Evolutionary conservation across 2,329 filamentous ascomycete species (phyloP).

Genomic region (Cercospora brassicicola): DNA sequence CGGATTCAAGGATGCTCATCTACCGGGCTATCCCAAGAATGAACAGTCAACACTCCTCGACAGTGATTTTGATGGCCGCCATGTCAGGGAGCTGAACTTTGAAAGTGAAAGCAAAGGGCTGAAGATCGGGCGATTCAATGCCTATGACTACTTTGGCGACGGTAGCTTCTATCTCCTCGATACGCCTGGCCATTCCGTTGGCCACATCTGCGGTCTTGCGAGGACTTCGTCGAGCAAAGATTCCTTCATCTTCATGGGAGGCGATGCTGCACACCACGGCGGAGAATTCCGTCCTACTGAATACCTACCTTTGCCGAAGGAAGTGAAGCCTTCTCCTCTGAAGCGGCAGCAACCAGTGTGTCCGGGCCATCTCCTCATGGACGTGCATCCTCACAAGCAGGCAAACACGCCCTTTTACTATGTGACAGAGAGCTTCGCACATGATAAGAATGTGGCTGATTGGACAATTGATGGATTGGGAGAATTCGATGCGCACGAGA

Average conservation of each 20-base stretch:
- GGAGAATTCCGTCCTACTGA: constrained; percentile 45
- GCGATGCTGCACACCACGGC: constrained; percentile 46
- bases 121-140: constrained; percentile 50
- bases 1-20: constrained; percentile 46
- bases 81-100: constrained; percentile 42
- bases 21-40: constrained; percentile 50
- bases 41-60: constrained; percentile 44
- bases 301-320: constrained; percentile 44
- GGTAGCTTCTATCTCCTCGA: constrained; percentile 58
- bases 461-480: constrained; percentile 38
- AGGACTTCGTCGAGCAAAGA: constrained; percentile 39
- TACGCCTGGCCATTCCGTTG: constrained; percentile 55
- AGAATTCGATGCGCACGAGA: constrained; percentile 39
- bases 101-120: constrained; percentile 38
- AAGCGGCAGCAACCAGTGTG: constrained; percentile 37
- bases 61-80: constrained; percentile 44
- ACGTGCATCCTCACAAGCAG: constrained; percentile 41
- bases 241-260: constrained; percentile 54
- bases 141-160: constrained; percentile 58
- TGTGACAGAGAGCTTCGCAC: constrained; percentile 37
- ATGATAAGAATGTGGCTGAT: constrained; percentile 40
- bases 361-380: constrained; percentile 45
- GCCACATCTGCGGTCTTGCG: constrained; percentile 54
- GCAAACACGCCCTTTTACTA: constrained; percentile 42
- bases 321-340: constrained; percentile 32